Conservation (phyloP, 345 rosid species). For the Lenwebbia sp. region DNA sequence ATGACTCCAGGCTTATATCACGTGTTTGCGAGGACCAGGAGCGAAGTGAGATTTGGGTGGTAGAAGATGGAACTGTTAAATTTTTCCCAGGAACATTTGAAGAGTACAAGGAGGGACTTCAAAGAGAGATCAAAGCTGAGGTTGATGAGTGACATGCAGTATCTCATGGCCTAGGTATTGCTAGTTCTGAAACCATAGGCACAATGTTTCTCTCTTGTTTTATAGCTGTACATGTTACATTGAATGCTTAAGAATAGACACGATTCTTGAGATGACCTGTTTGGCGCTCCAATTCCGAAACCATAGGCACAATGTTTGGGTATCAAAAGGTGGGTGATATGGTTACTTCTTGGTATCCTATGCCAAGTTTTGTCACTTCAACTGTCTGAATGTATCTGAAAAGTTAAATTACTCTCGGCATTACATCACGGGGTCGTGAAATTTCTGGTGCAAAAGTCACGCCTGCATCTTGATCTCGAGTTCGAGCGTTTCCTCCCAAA, state of each 20-base stretch:
- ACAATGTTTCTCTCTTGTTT: not conserved
- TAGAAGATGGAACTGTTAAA: conserved; percentile 66
- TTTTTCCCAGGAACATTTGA: conserved; percentile 56
- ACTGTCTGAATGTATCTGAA: not conserved
- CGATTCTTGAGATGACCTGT: too few species aligned
- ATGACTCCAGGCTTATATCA: conserved; percentile 81
- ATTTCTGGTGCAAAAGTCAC: not conserved
- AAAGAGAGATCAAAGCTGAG: conserved; percentile 61
- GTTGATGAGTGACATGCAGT: conserved; percentile 27
- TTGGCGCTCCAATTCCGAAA: too few species aligned
- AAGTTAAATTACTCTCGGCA: not conserved
- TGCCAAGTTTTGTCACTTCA: not conserved
- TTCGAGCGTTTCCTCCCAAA: not conserved
- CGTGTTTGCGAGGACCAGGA: conserved; percentile 84
- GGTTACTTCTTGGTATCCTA: not conserved
- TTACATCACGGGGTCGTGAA: not conserved
- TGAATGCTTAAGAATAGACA: not conserved
- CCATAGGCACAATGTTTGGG: too few species aligned
- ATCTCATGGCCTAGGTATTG: not conserved
- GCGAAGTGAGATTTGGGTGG: conserved; percentile 85
- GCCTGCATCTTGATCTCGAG: not conserved
- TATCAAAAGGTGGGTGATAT: not conserved
- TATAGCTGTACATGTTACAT: not conserved
- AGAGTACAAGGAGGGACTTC: conserved; percentile 80
- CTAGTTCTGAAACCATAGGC: not conserved